Evolutionary conservation across 345 rosid genomes (phyloP).

Genomic region (Ceriops tagal): DNA sequence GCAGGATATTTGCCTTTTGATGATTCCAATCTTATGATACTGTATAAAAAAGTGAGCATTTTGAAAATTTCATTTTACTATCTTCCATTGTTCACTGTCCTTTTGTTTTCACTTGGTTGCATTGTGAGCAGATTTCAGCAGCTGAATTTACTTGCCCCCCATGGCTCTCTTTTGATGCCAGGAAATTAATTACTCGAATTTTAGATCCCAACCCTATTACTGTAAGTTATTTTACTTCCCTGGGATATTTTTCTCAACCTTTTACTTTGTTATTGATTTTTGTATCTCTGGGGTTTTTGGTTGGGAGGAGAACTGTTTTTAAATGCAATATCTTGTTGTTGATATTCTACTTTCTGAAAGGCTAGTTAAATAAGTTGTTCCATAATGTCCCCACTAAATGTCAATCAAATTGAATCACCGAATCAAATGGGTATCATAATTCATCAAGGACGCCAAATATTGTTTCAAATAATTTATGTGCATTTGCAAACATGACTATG

Average conservation of each 20-base stretch:
- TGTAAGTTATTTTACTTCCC: constrained; percentile 45
- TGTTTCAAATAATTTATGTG: too few species aligned
- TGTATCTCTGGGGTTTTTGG: neutral
- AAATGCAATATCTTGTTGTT: too few species aligned
- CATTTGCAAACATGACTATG: too few species aligned
- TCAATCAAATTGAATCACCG: too few species aligned
- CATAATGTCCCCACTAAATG: too few species aligned
- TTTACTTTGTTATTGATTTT: constrained; percentile 5
- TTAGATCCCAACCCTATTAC: constrained; percentile 94
- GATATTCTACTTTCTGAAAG: too few species aligned
- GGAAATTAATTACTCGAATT: constrained; percentile 77
- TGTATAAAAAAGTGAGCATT: constrained; percentile 88
- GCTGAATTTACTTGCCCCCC: constrained; percentile 95
- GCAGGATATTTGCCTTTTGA: constrained; percentile 99
- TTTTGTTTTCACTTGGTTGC: constrained; percentile 17
- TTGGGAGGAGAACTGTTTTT: too few species aligned
- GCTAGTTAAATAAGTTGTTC: too few species aligned
- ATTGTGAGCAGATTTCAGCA: constrained; percentile 60
- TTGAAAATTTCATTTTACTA: constrained; percentile 11
- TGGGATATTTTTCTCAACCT: constrained; percentile 1
- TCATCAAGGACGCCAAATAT: too few species aligned
- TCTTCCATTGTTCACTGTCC: constrained; percentile 16
- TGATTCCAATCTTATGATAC: constrained; percentile 90
- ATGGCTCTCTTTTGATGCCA: constrained; percentile 87
- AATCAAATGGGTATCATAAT: too few species aligned